Percentiles rank a stretch among this genome's conserved stretches.
These are phyloP conservation scores for Kodamaea nitidulidarum DNA, from an alignment of 805 yeast genomes.

Conservation along the genomic window DNA sequence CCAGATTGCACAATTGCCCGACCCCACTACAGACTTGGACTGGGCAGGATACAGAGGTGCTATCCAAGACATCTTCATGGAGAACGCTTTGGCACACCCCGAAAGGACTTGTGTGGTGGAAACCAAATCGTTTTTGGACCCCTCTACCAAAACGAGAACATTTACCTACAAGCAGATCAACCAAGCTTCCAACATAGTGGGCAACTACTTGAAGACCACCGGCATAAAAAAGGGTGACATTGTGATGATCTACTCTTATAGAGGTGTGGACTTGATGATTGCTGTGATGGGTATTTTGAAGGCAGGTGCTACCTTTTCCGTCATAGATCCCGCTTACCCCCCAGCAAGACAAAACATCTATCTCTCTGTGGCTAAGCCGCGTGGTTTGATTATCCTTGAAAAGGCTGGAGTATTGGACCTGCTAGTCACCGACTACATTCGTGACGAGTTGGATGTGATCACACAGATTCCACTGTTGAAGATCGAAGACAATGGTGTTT, in stretches of 20 bases:
- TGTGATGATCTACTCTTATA: constrained; percentile 94
- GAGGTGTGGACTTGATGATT: constrained; percentile 95
- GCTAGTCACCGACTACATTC: constrained; percentile 73
- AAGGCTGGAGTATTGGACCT: constrained; percentile 84
- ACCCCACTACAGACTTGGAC: constrained; percentile 81
- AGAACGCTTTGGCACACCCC: constrained; percentile 80
- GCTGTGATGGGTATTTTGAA: constrained; percentile 97
- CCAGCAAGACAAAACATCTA: constrained; percentile 96
- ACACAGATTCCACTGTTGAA: constrained; percentile 75
- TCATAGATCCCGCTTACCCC: constrained; percentile 98
- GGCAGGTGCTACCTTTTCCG: constrained; percentile 98
- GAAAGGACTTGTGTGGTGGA: constrained; percentile 90
- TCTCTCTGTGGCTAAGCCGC: constrained; percentile 89
- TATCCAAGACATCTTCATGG: constrained; percentile 91
- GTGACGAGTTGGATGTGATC: constrained; percentile 65
- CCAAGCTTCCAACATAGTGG: constrained; percentile 89
- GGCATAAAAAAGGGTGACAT: constrained; percentile 91
- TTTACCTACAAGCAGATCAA: constrained; percentile 87
- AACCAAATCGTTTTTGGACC: constrained; percentile 66
- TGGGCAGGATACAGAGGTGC: constrained; percentile 93
- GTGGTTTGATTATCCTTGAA: constrained; percentile 81
- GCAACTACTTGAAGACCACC: constrained; percentile 74
- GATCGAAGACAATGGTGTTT: constrained; percentile 68
- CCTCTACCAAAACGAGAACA: constrained; percentile 53
- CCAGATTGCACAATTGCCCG: constrained; percentile 66